Evolutionary conservation across 495 filamentous ascomycete species (phyloP).

Genomic region (Podospora pseudoanserina): DNA sequence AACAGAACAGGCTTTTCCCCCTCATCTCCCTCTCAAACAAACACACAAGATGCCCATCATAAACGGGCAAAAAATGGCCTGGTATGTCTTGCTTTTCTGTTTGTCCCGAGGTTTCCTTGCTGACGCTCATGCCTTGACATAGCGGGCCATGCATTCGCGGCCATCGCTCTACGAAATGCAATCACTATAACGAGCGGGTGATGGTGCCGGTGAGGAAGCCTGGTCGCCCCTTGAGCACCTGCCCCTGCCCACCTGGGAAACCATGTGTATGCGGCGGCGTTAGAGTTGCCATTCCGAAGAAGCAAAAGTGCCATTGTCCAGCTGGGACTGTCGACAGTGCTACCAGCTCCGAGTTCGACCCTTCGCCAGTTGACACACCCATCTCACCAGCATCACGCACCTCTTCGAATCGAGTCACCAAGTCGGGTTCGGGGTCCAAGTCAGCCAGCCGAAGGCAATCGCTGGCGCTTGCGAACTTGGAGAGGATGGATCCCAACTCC

Average conservation of each 20-base stretch:
- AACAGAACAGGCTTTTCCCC: neutral
- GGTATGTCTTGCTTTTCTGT: conserved; percentile 40
- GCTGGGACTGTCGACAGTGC: conserved; percentile 8
- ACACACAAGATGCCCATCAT: conserved; percentile 49
- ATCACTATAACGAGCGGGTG: conserved; percentile 65
- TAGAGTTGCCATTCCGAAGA: conserved; percentile 52
- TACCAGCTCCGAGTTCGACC: conserved; percentile 10
- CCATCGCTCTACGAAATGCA: conserved; percentile 81
- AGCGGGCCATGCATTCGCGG: conserved; percentile 84
- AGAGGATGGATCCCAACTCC: conserved; percentile 44
- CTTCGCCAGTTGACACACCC: conserved; percentile 31
- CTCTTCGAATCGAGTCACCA: conserved; percentile 42
- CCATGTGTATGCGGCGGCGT: conserved; percentile 48
- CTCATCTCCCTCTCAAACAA: neutral
- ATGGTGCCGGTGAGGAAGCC: conserved; percentile 79
- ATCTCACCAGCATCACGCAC: conserved; percentile 30
- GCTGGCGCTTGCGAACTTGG: conserved; percentile 39
- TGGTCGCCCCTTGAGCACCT: conserved; percentile 71
- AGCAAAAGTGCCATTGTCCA: conserved; percentile 47
- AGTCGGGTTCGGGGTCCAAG: conserved; percentile 28
- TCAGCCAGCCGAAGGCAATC: conserved; percentile 42
- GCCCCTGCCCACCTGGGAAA: conserved; percentile 65
- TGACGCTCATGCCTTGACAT: conserved; percentile 22
- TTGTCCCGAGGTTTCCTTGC: conserved; percentile 12
- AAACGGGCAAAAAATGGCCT: conserved; percentile 58